phyloP scores from a whole-genome alignment of 306 rosid species.

The Lagenaria siceraria region DNA sequence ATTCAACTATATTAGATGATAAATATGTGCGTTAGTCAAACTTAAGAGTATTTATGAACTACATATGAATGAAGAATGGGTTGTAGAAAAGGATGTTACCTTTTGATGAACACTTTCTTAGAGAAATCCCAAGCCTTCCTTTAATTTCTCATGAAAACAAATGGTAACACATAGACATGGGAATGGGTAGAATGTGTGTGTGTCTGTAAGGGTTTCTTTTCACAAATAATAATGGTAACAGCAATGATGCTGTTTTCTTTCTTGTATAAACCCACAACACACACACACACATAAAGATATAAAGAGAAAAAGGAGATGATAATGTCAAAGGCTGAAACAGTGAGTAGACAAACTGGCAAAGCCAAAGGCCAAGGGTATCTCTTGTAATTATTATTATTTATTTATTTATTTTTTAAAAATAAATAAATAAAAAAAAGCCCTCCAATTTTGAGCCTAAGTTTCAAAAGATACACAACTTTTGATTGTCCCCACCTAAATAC shows the following conservation, averaged over 20 bases:
- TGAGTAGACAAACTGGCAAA: conserved; percentile 3
- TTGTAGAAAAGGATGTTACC: neutral
- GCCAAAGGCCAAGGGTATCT: neutral
- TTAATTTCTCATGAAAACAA: neutral
- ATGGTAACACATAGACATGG: neutral
- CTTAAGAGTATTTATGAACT: too few species aligned
- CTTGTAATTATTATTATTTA: neutral
- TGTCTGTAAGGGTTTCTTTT: neutral
- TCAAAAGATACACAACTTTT: conserved; percentile 4
- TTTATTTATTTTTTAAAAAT: too few species aligned
- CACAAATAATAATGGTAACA: neutral
- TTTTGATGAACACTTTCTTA: neutral
- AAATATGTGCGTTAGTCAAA: too few species aligned
- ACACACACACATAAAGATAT: neutral
- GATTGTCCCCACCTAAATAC: neutral
- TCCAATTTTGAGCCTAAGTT: neutral
- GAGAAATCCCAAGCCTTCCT: neutral
- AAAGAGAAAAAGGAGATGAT: neutral
- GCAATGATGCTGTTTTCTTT: conserved; percentile 2
- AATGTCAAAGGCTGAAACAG: conserved; percentile 10
- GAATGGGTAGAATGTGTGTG: neutral
- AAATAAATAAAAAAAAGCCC: neutral
- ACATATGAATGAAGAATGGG: neutral
- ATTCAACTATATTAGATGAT: too few species aligned
- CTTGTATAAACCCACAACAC: neutral